A percentile compares a stretch with the other conserved stretches of the same genome.
These are phyloP conservation scores for Trametes sanguinea DNA, from an alignment of 768 basidiomycete species.

Conservation along the genomic window DNA sequence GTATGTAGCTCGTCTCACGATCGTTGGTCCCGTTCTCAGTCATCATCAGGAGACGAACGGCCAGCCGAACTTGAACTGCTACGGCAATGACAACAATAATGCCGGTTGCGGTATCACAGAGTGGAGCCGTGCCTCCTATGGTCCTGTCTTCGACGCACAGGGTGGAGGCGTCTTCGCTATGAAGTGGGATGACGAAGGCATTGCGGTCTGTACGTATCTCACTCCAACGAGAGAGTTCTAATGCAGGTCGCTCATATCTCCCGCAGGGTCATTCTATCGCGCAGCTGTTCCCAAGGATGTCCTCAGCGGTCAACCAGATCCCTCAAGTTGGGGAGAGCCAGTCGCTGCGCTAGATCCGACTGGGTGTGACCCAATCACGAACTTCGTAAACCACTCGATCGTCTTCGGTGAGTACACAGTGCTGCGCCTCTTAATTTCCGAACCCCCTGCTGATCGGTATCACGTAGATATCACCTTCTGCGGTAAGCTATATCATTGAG, in stretches of 20 bases:
- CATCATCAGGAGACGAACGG: constrained; percentile 47
- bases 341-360: constrained; percentile 58
- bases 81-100: constrained; percentile 52
- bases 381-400: constrained; percentile 71
- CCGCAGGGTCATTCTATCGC: constrained; percentile 79
- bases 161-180: constrained; percentile 87
- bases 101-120: constrained; percentile 80
- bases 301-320: constrained; percentile 57
- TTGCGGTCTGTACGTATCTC: constrained; percentile 67
- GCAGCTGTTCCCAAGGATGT: constrained; percentile 74
- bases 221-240: background rate
- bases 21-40: background rate
- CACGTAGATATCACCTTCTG: constrained; percentile 78
- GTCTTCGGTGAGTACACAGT: constrained; percentile 61
- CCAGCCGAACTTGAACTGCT: constrained; percentile 49
- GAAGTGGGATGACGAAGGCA: constrained; percentile 83
- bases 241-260: background rate
- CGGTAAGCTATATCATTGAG: constrained; percentile 42
- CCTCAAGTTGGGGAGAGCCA: constrained; percentile 68
- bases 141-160: constrained; percentile 75
- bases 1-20: constrained; percentile 39
- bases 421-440: background rate
- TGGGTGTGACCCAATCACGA: constrained; percentile 57
- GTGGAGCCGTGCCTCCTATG: constrained; percentile 82
- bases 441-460: constrained; percentile 22